phyloP scores from a whole-genome alignment of 106 monocot species.

The Agapanthus africanus region DNA sequence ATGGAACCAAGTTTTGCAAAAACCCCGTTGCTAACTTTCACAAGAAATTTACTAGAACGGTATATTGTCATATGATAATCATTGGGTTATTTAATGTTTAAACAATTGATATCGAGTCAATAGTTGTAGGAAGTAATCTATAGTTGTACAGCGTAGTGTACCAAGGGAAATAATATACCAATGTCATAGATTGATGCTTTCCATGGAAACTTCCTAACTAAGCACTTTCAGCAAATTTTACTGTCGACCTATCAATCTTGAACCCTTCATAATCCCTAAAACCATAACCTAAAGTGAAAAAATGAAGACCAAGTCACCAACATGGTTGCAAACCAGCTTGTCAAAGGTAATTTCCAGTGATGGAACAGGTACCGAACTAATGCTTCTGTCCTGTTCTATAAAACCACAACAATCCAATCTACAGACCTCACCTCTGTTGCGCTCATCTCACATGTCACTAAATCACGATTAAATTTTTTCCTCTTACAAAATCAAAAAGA shows the following conservation, averaged over 20 bases:
- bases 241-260: background rate
- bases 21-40: background rate
- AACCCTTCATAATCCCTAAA: background rate
- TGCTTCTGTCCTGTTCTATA: background rate
- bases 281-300: background rate
- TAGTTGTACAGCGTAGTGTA: background rate
- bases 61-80: background rate
- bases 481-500: background rate
- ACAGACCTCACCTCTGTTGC: background rate
- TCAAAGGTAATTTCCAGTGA: background rate
- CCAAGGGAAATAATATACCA: no score
- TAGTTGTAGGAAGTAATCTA: background rate
- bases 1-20: no score
- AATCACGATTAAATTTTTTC: background rate
- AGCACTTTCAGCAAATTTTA: no score
- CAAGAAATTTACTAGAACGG: background rate
- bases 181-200: background rate
- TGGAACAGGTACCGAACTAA: background rate
- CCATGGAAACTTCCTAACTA: background rate
- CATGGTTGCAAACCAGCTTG: background rate
- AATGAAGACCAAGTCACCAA: background rate
- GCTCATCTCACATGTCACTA: background rate
- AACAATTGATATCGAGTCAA: background rate
- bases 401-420: background rate
- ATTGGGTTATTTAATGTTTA: background rate